Conservation (phyloP, 169 alveolate species). For the Eimeria brunetti region DNA sequence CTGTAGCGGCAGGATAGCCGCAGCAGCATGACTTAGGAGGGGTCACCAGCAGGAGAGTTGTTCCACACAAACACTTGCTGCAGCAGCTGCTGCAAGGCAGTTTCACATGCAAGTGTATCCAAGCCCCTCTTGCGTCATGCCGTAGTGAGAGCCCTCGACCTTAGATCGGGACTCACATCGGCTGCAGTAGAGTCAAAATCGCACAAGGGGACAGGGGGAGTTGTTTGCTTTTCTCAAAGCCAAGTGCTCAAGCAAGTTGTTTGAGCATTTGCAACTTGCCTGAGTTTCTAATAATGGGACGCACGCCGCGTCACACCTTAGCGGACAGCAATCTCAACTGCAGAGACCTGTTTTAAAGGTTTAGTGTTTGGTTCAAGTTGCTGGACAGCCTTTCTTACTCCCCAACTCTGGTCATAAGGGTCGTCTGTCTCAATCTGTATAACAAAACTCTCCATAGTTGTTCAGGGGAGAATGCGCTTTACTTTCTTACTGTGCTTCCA, state of each 20-base stretch:
- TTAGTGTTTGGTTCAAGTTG: background rate
- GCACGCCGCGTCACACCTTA: background rate
- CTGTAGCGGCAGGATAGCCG: constrained; percentile 21
- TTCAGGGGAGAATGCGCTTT: background rate
- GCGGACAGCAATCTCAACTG: constrained; percentile 81
- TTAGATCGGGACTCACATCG: too few relatives aligned
- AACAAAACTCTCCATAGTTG: background rate
- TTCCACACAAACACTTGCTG: background rate
- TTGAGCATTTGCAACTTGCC: background rate
- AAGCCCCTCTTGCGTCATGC: too few relatives aligned
- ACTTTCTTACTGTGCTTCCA: constrained; percentile 68
- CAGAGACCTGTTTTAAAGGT: constrained; percentile 79
- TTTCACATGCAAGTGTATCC: too few relatives aligned
- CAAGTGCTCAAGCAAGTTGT: constrained; percentile 48
- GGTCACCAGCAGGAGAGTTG: too few relatives aligned
- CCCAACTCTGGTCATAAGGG: constrained; percentile 85
- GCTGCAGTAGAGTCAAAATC: too few relatives aligned
- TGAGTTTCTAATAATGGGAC: background rate
- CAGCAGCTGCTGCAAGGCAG: background rate
- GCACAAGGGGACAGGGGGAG: background rate
- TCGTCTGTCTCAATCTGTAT: constrained; percentile 79
- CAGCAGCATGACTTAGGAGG: too few relatives aligned
- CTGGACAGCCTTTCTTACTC: constrained; percentile 73
- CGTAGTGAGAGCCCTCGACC: too few relatives aligned
- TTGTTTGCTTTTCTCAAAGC: constrained; percentile 3